These are phyloP conservation scores for Zygotorulaspora chibaensis DNA, from an alignment of 805 yeast species.

Conservation along the genomic window DNA sequence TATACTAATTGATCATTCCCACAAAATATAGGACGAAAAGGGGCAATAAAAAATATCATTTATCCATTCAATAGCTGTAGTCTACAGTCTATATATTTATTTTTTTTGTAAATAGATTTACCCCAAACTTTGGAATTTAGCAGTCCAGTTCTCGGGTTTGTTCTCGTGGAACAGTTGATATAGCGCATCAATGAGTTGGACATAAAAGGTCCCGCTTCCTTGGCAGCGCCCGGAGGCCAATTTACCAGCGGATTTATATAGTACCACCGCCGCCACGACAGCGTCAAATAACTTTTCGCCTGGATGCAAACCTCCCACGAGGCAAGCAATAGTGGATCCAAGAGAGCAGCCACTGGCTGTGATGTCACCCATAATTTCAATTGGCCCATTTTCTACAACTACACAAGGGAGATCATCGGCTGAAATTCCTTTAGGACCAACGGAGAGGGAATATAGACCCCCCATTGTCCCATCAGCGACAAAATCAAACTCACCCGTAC, in stretches of 20 bases:
- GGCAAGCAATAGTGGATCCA: conserved; percentile 66
- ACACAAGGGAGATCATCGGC: conserved; percentile 29
- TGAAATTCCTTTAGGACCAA: conserved; percentile 16
- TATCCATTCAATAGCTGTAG: neutral
- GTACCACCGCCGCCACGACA: conserved; percentile 49
- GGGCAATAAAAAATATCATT: neutral
- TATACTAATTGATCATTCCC: conserved; percentile 39
- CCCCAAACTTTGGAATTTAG: conserved; percentile 9
- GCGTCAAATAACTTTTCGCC: conserved; percentile 39
- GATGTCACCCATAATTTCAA: conserved; percentile 55
- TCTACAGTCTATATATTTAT: conserved; percentile 1
- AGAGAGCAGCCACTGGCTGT: conserved; percentile 85
- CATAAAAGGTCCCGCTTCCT: conserved; percentile 38
- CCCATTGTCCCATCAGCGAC: conserved; percentile 43
- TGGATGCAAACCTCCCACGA: conserved; percentile 43
- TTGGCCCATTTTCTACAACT: conserved; percentile 50
- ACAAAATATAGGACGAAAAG: neutral
- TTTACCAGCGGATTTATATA: conserved; percentile 61
- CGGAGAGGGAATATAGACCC: conserved; percentile 22
- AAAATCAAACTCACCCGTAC: conserved; percentile 60
- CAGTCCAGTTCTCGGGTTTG: conserved; percentile 28
- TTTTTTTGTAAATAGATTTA: conserved; percentile 16
- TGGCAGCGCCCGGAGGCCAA: conserved; percentile 41
- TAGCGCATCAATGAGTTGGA: conserved; percentile 29
- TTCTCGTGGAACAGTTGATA: conserved; percentile 25